Evolutionary conservation across 2,329 filamentous ascomycete species (phyloP), one percentile per base, ranked within the genome.

Genomic region (Cercospora nicotianae): DNA sequence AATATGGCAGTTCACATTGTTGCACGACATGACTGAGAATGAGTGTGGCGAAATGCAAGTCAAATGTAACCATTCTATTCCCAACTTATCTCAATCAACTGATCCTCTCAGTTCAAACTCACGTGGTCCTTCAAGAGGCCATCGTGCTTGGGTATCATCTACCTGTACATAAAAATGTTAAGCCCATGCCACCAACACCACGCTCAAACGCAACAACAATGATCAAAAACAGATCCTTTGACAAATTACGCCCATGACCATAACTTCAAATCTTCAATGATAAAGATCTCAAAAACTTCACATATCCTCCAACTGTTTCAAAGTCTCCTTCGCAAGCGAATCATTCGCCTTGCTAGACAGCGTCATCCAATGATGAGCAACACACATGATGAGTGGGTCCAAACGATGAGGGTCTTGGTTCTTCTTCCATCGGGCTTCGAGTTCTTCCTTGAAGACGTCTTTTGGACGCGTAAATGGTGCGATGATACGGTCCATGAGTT

Each of bases 361-460:
- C 81, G 94, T 92, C 93, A 98, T 97, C 94, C 94, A 98, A 83
- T 98, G 94, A 80, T 96, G 89, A 9, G 94, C 94, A 66, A 97
- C 88, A 75, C 94, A 97, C 91, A 98, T 95, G 51, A 93, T 89
- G 64, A 90, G 90, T 1, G 92, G 92, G 78, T 97, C 93, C 68
- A 90, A 93, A 72, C 92, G 85, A 64, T 83, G 80, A 16, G 85
- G 83, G 74, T 90, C 87, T 63, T 86, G 83, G 48, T 86, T 86
- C 70, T 83, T 84, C 70, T 83, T 81, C 77, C 87, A 82, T 65
- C 80, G 78, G 67, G 91, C 91, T 85, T 96, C 92, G 73, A 95
- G 88, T 65, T 93, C 88, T 73, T 91, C 90, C 80, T 94, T 95
- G 83, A 98, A 98, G 0, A 96, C 93, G 75, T 97, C 93, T 26